phyloP scores from a whole-genome alignment of 257 asterid species.

The Avicennia marina region DNA sequence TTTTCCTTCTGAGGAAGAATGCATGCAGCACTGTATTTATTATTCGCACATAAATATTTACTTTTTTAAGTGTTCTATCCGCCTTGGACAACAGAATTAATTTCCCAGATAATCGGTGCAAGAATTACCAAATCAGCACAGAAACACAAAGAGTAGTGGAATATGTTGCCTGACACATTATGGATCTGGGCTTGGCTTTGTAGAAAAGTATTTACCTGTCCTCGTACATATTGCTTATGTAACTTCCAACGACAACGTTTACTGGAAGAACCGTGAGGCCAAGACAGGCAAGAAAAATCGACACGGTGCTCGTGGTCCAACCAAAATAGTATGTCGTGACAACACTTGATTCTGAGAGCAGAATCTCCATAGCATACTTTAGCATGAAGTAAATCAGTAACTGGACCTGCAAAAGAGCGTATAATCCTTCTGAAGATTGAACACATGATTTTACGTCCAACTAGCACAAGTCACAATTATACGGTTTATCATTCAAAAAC shows the following conservation, averaged over 20 bases:
- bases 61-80: too few species aligned
- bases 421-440: neutral
- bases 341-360: slow-evolving; percentile 1
- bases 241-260: neutral
- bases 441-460: neutral
- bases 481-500: too few species aligned
- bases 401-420: neutral
- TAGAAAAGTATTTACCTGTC: neutral
- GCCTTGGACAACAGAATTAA: too few species aligned
- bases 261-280: slow-evolving; percentile 3
- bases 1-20: too few species aligned
- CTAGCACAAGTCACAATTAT: neutral
- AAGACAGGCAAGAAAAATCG: neutral
- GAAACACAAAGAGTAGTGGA: too few species aligned
- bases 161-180: too few species aligned
- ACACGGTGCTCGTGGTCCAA: slow-evolving; percentile 2
- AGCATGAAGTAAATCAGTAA: slow-evolving; percentile 1
- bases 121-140: too few species aligned
- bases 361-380: neutral
- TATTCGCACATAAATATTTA: too few species aligned
- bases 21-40: too few species aligned
- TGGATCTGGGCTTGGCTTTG: neutral
- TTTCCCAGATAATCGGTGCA: too few species aligned
- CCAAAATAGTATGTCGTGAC: neutral
- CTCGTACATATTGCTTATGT: slow-evolving; percentile 4